phyloP scores from a whole-genome alignment of 306 rosid genomes.

The Ceratonia siliqua region DNA sequence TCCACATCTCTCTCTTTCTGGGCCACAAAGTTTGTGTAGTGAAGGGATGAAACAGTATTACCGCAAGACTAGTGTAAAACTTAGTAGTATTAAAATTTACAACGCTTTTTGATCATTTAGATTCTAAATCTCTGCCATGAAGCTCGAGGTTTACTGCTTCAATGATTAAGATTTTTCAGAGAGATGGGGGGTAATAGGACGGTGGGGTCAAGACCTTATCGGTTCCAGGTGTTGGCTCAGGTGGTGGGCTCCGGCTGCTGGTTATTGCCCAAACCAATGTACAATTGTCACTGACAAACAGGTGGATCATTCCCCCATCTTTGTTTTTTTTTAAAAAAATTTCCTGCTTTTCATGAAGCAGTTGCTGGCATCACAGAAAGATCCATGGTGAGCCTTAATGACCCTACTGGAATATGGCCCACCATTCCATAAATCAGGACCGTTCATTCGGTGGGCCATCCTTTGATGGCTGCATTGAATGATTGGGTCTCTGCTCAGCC shows the following conservation, averaged over 20 bases:
- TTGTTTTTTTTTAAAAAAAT: neutral
- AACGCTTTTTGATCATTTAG: constrained; percentile 28
- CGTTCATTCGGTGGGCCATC: constrained; percentile 40
- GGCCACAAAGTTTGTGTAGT: constrained; percentile 46
- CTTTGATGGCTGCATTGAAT: constrained; percentile 44
- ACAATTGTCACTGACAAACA: constrained; percentile 95
- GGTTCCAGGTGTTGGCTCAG: constrained; percentile 94
- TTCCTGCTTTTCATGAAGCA: constrained; percentile 3
- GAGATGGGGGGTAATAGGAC: constrained; percentile 46
- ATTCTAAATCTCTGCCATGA: constrained; percentile 47
- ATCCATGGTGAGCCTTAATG: constrained; percentile 40
- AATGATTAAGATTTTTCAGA: constrained; percentile 64
- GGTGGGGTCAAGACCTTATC: constrained; percentile 79
- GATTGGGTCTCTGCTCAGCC: constrained; percentile 48
- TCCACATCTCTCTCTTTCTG: constrained; percentile 32
- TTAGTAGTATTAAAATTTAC: constrained; percentile 28
- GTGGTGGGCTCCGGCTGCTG: constrained; percentile 70
- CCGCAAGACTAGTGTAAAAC: neutral
- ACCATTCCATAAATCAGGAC: constrained; percentile 31
- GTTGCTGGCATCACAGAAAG: constrained; percentile 38
- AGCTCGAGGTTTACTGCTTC: constrained; percentile 63
- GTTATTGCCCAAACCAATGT: constrained; percentile 77
- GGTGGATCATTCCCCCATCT: constrained; percentile 89
- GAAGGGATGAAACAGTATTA: constrained; percentile 58
- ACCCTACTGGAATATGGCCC: constrained; percentile 27